phyloP scores from a whole-genome alignment of 2,329 filamentous ascomycete species.

The Diaporthe citrichinensis region DNA sequence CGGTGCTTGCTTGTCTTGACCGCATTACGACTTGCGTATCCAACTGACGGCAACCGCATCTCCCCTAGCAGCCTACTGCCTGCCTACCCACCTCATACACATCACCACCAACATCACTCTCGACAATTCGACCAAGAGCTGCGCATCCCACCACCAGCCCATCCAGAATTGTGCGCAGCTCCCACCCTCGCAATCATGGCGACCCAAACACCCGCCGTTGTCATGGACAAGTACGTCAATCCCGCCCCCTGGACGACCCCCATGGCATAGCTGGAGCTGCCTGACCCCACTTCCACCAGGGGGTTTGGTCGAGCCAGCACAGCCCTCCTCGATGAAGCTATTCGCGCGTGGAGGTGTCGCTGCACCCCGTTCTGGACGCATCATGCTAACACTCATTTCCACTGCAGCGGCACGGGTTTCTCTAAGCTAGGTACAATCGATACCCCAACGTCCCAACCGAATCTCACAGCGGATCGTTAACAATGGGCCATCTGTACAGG shows the following conservation, averaged over 20 bases:
- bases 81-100: slow-evolving; percentile 33
- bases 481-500: slow-evolving; percentile 64
- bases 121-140: slow-evolving; percentile 36
- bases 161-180: slow-evolving; percentile 47
- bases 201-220: slow-evolving; percentile 99
- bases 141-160: slow-evolving; percentile 44
- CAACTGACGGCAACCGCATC: slow-evolving; percentile 26
- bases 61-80: not conserved
- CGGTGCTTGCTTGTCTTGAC: slow-evolving; percentile 34
- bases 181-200: slow-evolving; percentile 76
- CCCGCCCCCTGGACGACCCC: slow-evolving; percentile 47
- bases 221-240: slow-evolving; percentile 99
- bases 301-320: slow-evolving; percentile 42
- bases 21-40: slow-evolving; percentile 31
- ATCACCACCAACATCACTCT: slow-evolving; percentile 26
- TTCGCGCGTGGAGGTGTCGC: slow-evolving; percentile 13
- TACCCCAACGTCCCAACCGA: slow-evolving; percentile 29
- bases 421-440: slow-evolving; percentile 89
- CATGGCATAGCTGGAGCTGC: slow-evolving; percentile 41
- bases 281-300: slow-evolving; percentile 43
- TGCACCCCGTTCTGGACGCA: not conserved
- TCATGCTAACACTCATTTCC: slow-evolving; percentile 55
- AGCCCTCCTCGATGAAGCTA: slow-evolving; percentile 39
- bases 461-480: slow-evolving; percentile 13
- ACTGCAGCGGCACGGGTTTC: slow-evolving; percentile 93